Percentiles rank a stretch among this genome's conserved stretches.
Conservation (phyloP, 2,329 filamentous ascomycete genomes). For the Dothistroma pini region DNA sequence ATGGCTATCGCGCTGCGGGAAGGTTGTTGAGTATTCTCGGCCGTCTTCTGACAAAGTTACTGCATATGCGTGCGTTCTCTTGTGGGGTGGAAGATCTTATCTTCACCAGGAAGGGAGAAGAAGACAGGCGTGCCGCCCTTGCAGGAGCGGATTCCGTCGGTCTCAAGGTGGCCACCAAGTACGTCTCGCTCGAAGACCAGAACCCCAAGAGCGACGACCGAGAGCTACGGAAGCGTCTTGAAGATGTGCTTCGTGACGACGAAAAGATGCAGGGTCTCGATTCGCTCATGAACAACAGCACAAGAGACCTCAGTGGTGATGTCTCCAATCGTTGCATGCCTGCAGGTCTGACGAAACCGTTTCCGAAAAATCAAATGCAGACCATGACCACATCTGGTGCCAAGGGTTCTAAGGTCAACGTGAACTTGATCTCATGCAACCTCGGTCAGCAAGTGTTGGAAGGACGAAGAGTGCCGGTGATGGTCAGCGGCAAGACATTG, state of each 20-base stretch:
- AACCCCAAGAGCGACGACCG: slow-evolving; percentile 61
- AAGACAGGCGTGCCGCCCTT: slow-evolving; percentile 64
- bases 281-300: slow-evolving; percentile 72
- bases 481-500: slow-evolving; percentile 96
- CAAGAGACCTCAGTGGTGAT: slow-evolving; percentile 66
- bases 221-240: slow-evolving; percentile 72
- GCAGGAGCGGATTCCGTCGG: slow-evolving; percentile 66
- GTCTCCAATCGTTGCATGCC: slow-evolving; percentile 81
- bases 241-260: slow-evolving; percentile 88
- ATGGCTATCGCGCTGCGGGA: slow-evolving; percentile 81
- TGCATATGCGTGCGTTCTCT: slow-evolving; percentile 92
- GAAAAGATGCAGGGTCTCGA: slow-evolving; percentile 89
- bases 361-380: slow-evolving; percentile 98
- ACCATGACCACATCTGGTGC: slow-evolving; percentile 96
- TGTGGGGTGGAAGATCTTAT: slow-evolving; percentile 96
- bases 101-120: slow-evolving; percentile 76
- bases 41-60: slow-evolving; percentile 78
- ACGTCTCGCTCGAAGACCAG: slow-evolving; percentile 74
- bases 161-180: slow-evolving; percentile 75
- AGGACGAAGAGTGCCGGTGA: slow-evolving; percentile 87
- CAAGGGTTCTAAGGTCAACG: slow-evolving; percentile 90
- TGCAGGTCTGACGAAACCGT: slow-evolving; percentile 77
- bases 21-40: slow-evolving; percentile 86
- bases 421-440: slow-evolving; percentile 96
- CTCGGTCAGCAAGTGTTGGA: slow-evolving; percentile 95